phyloP scores from a whole-genome alignment of 345 rosid genomes.

The Lepidium africanum region DNA sequence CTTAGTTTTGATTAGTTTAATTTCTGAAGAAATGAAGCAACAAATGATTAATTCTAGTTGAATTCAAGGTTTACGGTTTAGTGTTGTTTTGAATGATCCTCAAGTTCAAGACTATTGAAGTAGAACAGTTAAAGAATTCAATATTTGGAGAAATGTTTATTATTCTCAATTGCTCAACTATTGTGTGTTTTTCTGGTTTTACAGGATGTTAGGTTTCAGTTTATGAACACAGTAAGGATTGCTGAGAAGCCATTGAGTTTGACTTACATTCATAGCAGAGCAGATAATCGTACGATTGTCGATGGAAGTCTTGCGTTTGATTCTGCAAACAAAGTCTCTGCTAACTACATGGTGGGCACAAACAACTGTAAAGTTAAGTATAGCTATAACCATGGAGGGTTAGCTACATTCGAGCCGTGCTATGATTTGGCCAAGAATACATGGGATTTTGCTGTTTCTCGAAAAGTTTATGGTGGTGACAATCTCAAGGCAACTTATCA shows the following conservation, averaged over 20 bases:
- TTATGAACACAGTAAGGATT: constrained; percentile 67
- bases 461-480: constrained; percentile 55
- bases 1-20: not conserved
- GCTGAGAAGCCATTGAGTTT: constrained; percentile 76
- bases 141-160: not conserved
- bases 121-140: not conserved
- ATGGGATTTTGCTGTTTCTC: constrained; percentile 76
- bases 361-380: constrained; percentile 81
- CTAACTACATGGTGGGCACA: constrained; percentile 65
- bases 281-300: constrained; percentile 56
- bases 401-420: constrained; percentile 68
- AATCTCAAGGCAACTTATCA: constrained; percentile 70
- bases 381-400: constrained; percentile 51
- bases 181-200: not conserved
- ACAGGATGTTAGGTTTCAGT: constrained; percentile 91
- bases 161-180: not conserved
- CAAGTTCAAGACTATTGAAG: not conserved
- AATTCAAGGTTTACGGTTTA: not conserved
- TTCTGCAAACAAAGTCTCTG: constrained; percentile 69
- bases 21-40: not conserved
- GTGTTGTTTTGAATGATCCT: not conserved
- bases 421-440: constrained; percentile 70
- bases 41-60: not conserved
- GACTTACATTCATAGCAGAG: constrained; percentile 68
- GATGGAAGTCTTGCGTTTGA: constrained; percentile 59